Base-by-base conservation (phyloP, 306 rosid species). In the Purshia tridentata region DNA sequence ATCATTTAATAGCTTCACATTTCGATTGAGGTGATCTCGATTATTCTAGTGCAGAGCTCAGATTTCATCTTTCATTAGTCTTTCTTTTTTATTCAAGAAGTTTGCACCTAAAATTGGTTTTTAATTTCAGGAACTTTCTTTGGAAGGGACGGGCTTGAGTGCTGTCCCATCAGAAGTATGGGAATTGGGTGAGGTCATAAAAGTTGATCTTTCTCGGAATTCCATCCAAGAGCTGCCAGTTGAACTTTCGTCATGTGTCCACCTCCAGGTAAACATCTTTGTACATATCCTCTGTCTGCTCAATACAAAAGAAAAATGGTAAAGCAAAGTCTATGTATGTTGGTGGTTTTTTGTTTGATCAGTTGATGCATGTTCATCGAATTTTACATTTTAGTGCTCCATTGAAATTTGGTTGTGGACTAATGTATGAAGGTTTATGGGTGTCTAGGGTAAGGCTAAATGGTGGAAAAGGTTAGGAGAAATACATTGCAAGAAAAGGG, bases 181-280 rank as follows among this genome's bases (percentile, higher is more conserved):
- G 97, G 90, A 88, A 81, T 86, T 90, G 2, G 80, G 82, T 81
- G 98, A 89, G 81, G 69, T 89, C 48, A 59, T 78, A 64, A 91
- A 86, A 84, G 84, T 91, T 68, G 82, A 89, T 81, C 89, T 93
- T 68, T 88, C 98, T 37, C 84, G 71, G 77, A 93, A 93, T 80
- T 89, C 91, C 81, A 86, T 93, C 79, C 88, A 88, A 78, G 96
- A 89, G 80, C 87, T 93, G 76, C 98, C 97, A 13, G 69, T 75
- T 62, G 94, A 93, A 81, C 94, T 93, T 76, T 88, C 96, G 29
- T 88, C 92, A n/a, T 91, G 96, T 74, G 68, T 68, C 67, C 83
- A 78, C 55, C 90, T 92, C 76, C 90, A 90, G 92, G 95, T 90
- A 77, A 45, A 59, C 65, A 20, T 71, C 57, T 53, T 50, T 19